These are phyloP conservation scores for Arthrobotrys conoides DNA, from an alignment of 2,329 filamentous ascomycete species.

Conservation along the genomic window DNA sequence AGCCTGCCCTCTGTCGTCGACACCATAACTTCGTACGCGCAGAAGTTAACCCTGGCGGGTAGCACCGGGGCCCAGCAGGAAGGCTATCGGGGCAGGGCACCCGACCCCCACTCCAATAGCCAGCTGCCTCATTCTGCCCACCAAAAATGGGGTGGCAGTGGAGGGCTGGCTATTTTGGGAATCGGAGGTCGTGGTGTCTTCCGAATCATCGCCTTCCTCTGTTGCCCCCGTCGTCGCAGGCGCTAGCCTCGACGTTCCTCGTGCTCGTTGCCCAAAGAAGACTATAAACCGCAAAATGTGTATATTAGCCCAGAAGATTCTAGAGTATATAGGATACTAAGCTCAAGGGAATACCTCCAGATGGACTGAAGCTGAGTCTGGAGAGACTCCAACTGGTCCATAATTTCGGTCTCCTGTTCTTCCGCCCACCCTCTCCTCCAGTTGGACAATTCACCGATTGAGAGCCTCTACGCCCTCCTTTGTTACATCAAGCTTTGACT, in stretches of 20 bases:
- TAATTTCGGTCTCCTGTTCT: constrained; percentile 18
- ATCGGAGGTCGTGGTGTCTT: constrained; percentile 6
- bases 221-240: constrained; percentile 3
- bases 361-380: constrained; percentile 16
- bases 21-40: not conserved
- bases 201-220: constrained; percentile 16
- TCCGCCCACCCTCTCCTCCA: constrained; percentile 34
- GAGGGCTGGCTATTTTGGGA: constrained; percentile 1
- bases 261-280: constrained; percentile 7
- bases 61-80: constrained; percentile 31
- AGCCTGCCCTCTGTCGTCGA: constrained; percentile 6
- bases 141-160: not conserved
- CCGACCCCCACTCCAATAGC: not conserved
- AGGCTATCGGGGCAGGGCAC: not conserved
- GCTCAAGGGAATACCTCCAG: not conserved
- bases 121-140: constrained; percentile 3
- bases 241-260: not conserved
- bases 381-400: constrained; percentile 23
- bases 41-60: constrained; percentile 27
- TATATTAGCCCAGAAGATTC: not conserved
- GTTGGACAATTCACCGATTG: constrained; percentile 16
- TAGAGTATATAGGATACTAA: not conserved
- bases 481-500: not conserved
- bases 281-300: not conserved
- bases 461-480: constrained; percentile 2